Conservation (phyloP, 345 rosid species). For the Viola odorata region DNA sequence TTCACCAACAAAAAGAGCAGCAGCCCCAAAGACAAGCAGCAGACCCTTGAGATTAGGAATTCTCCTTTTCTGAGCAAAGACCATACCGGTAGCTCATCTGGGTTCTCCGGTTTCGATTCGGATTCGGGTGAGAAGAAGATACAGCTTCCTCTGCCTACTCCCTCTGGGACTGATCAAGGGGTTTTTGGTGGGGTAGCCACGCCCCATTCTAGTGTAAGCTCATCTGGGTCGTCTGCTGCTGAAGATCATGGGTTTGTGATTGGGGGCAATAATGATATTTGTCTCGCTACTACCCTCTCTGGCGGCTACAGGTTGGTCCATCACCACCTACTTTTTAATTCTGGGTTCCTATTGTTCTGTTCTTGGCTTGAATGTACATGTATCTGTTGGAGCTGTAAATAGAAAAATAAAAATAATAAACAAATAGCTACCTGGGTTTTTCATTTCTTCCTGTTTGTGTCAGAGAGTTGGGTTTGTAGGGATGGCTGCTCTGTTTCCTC, state of each 20-base stretch:
- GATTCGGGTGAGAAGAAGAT: conserved; percentile 54
- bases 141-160: conserved; percentile 66
- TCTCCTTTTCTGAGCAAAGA: conserved; percentile 54
- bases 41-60: conserved; percentile 21
- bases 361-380: neutral
- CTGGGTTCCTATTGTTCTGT: neutral
- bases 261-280: conserved; percentile 24
- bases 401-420: neutral
- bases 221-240: conserved; percentile 63
- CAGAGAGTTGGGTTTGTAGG: conserved; percentile 22
- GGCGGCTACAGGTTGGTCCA: conserved; percentile 40
- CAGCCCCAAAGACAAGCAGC: conserved; percentile 16
- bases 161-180: conserved; percentile 32
- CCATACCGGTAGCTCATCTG: conserved; percentile 38
- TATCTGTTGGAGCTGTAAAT: conserved; percentile 1
- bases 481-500: conserved; percentile 5
- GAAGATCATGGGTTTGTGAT: conserved; percentile 45
- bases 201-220: conserved; percentile 76
- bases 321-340: conserved; percentile 5
- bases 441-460: conserved; percentile 7
- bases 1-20: conserved; percentile 3
- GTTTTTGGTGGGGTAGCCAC: conserved; percentile 28
- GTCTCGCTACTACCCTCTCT: conserved; percentile 23
- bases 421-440: neutral
- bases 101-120: conserved; percentile 68